Percentiles rank a stretch among this genome's conserved stretches.
phyloP scores from a whole-genome alignment of 1,284 basidiomycete genomes.

The Earliella scabrosa region DNA sequence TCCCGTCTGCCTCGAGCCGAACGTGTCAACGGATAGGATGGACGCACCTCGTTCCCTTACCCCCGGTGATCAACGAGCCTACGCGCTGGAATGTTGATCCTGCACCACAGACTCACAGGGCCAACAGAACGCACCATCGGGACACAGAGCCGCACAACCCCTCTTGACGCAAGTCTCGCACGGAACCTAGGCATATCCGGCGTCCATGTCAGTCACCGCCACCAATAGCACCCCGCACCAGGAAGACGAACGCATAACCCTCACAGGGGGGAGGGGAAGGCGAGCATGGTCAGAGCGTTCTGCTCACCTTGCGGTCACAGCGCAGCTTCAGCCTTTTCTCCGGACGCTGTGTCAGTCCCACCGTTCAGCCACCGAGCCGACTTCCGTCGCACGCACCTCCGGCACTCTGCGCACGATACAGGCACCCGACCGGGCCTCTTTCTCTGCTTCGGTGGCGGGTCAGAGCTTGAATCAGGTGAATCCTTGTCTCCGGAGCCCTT shows the following conservation, averaged over 20 bases:
- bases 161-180: slow-evolving; percentile 73
- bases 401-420: slow-evolving; percentile 75
- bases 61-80: slow-evolving; percentile 59
- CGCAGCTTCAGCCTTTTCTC: slow-evolving; percentile 63
- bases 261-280: too few species aligned
- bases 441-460: slow-evolving; percentile 33
- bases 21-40: background rate
- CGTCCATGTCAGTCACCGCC: slow-evolving; percentile 3
- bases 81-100: background rate
- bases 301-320: slow-evolving; percentile 67
- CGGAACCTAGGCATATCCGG: slow-evolving; percentile 59
- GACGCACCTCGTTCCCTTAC: slow-evolving; percentile 49
- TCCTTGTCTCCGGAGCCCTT: slow-evolving; percentile 18
- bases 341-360: background rate
- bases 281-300: background rate
- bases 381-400: slow-evolving; percentile 42
- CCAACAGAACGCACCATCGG: slow-evolving; percentile 53
- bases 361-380: slow-evolving; percentile 1
- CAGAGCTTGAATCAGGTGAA: slow-evolving; percentile 4
- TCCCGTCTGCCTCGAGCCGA: background rate
- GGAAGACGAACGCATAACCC: too few species aligned
- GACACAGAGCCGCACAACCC: slow-evolving; percentile 73
- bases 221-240: too few species aligned
- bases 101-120: background rate
- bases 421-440: slow-evolving; percentile 55